These are phyloP conservation scores for Allium fistulosum DNA, from an alignment of 106 monocot species.

Conservation along the genomic window DNA sequence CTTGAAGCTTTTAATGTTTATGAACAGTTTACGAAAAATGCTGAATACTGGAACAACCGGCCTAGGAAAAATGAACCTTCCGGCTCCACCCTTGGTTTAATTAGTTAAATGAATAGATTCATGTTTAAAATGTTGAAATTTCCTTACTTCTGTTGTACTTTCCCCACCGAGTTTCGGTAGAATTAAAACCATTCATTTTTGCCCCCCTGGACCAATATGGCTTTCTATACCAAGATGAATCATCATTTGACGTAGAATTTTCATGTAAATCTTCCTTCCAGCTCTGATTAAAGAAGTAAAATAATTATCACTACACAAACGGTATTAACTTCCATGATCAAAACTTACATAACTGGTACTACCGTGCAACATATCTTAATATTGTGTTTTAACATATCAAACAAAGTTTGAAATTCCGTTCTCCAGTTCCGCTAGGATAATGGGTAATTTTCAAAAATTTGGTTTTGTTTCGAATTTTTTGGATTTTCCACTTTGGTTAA, in stretches of 20 bases:
- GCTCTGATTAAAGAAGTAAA: slow-evolving; percentile 36
- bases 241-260: slow-evolving; percentile 2
- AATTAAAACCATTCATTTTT: slow-evolving; percentile 31
- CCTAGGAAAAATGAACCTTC: too few relatives aligned
- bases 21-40: not conserved
- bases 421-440: not conserved
- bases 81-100: too few relatives aligned
- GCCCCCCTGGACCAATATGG: slow-evolving; percentile 49
- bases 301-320: not conserved
- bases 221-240: slow-evolving; percentile 57
- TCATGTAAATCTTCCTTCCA: slow-evolving; percentile 47
- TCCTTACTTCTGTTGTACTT: slow-evolving; percentile 39
- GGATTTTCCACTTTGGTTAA: too few relatives aligned
- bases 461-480: too few relatives aligned
- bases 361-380: too few relatives aligned
- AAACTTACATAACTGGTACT: not conserved
- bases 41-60: not conserved
- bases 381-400: not conserved
- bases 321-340: not conserved
- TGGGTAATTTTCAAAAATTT: not conserved
- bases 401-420: not conserved
- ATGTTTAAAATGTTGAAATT: not conserved
- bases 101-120: too few relatives aligned
- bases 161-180: slow-evolving; percentile 21
- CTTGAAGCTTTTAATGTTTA: too few relatives aligned